Conservation (phyloP, 495 filamentous ascomycete species). For the Cairneyella variabilis region DNA sequence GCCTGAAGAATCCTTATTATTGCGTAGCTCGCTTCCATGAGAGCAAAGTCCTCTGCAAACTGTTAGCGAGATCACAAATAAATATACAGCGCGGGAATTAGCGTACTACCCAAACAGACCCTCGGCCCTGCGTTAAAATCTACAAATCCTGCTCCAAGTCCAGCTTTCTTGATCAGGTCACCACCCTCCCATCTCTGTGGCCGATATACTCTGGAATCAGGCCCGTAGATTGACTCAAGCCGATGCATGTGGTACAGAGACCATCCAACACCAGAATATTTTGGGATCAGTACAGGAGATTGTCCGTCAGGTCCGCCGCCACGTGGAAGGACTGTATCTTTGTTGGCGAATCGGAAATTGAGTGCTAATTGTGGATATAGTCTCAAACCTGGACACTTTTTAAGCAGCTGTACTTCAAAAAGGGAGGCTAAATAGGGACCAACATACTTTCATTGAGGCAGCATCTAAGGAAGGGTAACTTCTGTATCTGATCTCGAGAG, state of each 20-base stretch:
- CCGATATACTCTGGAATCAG: neutral
- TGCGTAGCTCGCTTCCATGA: conserved; percentile 52
- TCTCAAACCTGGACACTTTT: no score
- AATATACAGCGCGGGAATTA: neutral
- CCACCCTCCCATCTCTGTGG: neutral
- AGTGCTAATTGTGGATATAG: conserved; percentile 61
- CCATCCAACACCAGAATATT: conserved; percentile 35
- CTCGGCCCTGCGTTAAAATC: neutral
- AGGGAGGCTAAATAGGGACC: no score
- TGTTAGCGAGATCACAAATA: conserved; percentile 27
- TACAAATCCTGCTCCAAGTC: neutral
- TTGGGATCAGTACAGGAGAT: conserved; percentile 47
- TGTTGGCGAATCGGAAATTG: conserved; percentile 56
- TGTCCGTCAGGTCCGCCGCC: conserved; percentile 64
- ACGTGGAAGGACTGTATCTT: conserved; percentile 62
- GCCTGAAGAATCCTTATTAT: conserved; percentile 56
- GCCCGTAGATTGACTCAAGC: conserved; percentile 29
- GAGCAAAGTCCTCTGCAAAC: conserved; percentile 47
- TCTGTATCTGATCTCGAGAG: no score
- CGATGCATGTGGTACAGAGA: conserved; percentile 49
- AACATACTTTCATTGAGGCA: no score
- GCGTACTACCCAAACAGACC: neutral
- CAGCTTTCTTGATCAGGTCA: neutral
- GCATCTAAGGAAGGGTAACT: no score
- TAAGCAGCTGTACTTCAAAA: no score